Evolutionary conservation across 2,329 filamentous ascomycete species (phyloP), one percentile per base, ranked within the genome.

Genomic region (Pleomassaria siparia): DNA sequence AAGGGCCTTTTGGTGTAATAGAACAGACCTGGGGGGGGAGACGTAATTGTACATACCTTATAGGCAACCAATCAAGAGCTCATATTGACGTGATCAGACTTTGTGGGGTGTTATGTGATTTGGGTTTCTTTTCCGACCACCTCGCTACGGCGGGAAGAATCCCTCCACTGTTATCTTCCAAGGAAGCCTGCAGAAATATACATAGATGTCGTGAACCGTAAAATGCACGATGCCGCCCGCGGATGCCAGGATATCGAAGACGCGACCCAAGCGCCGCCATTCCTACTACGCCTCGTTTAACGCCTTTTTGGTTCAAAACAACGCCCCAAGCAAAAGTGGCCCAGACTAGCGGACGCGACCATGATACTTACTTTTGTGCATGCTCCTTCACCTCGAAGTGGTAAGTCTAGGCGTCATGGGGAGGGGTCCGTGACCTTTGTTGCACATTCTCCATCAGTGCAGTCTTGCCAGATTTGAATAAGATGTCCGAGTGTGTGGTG

Each of bases 161-260:
- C 25, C n/a, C 28, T 30, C 11, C 28, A 9, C 7, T n/a, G 16
- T 16, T 6, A n/a, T 35, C 16, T n/a, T n/a, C n/a, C n/a, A n/a
- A 35, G 16, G 32, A 16, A 16, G 5, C 32, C 20, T 35, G 32
- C 16, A 4, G 48, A 50, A 29, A 24, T 36, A 32, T 42, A 46
- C 39, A 46, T 54, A 30, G 43, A 50, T 22, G 46, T 51, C 25
- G 32, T 54, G 29, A 28, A 41, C n/a, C 39, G 29, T 41, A 8
- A 28, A 41, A 41, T 16, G 10, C 13, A 29, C 10, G 6, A 22
- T 10, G 35, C 35, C 35, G n/a, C 35, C 35, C 35, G n/a, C n/a
- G 3, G 35, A 37, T 37, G 35, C n/a, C 32, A 35, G 32, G 35
- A 37, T 37, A 37, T 37, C 35, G 18, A 24, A 37, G 20, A 37